Evolutionary conservation across 2,329 filamentous ascomycete genomes (phyloP).

Genomic region (Sphaerulina musiva): DNA sequence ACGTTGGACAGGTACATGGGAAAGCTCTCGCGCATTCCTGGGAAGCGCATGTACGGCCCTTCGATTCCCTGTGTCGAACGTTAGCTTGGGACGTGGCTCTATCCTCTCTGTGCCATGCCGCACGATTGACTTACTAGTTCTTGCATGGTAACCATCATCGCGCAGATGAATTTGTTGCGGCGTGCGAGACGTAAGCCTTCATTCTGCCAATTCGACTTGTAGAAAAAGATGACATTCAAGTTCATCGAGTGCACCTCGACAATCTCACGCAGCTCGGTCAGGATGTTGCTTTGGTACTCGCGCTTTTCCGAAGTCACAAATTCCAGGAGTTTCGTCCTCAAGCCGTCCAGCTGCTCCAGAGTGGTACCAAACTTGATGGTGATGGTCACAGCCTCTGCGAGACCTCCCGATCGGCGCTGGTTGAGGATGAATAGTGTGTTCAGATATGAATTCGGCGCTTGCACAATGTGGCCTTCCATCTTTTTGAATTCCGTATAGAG

Average conservation of each 20-base stretch:
- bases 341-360: constrained; percentile 70
- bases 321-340: constrained; percentile 72
- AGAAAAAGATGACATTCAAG: constrained; percentile 92
- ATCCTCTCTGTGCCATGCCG: too few species aligned
- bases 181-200: constrained; percentile 82
- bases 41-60: constrained; percentile 67
- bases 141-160: constrained; percentile 79
- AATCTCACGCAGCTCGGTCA: constrained; percentile 75
- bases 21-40: constrained; percentile 60
- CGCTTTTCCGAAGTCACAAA: constrained; percentile 82
- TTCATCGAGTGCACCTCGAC: constrained; percentile 78
- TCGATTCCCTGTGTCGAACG: constrained; percentile 57
- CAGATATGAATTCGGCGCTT: constrained; percentile 88
- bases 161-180: constrained; percentile 90
- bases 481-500: constrained; percentile 98
- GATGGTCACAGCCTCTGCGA: constrained; percentile 79
- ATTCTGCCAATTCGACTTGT: constrained; percentile 96
- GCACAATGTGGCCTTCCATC: constrained; percentile 93
- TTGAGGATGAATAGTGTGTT: constrained; percentile 89
- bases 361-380: constrained; percentile 85
- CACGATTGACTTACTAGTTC: constrained; percentile 44
- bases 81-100: too few species aligned
- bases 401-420: constrained; percentile 78
- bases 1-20: constrained; percentile 58
- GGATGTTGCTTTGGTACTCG: constrained; percentile 78